These are phyloP conservation scores for Solanum medicagineum DNA, from an alignment of 257 asterid genomes.

Conservation along the genomic window DNA sequence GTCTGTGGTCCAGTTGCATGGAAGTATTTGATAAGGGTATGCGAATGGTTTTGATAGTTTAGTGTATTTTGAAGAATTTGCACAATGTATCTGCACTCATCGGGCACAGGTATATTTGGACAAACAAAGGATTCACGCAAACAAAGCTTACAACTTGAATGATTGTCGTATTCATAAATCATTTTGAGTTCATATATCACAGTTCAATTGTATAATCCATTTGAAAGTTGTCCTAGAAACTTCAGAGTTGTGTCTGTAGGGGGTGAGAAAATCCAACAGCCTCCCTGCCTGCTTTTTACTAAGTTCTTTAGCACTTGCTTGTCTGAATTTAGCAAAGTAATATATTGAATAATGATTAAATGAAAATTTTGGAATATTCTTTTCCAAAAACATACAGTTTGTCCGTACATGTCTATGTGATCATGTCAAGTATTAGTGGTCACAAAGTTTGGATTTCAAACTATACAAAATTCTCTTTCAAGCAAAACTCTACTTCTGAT, in stretches of 20 bases:
- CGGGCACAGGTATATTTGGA: not conserved
- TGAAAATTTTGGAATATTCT: not conserved
- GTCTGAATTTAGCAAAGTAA: not conserved
- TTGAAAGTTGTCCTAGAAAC: not conserved
- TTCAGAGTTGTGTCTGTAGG: not conserved
- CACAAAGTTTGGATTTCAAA: not conserved
- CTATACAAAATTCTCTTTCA: not conserved
- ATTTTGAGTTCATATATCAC: not conserved
- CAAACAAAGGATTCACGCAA: not conserved
- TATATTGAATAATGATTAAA: not conserved
- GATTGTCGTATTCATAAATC: not conserved
- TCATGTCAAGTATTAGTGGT: not conserved
- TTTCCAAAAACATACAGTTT: not conserved
- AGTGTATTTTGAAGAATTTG: not conserved
- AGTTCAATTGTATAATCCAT: not conserved
- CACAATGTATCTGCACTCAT: not conserved
- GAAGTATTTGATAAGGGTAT: not conserved
- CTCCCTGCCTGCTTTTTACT: not conserved
- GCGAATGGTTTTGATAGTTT: not conserved
- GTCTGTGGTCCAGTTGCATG: not conserved
- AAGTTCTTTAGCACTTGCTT: not conserved
- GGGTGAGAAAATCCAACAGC: not conserved
- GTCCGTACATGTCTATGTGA: not conserved
- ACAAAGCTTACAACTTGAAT: not conserved
- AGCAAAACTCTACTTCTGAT: not conserved